Evolutionary conservation across 371 early-diverging fungal species (phyloP).

Genomic region (Basidiobolus heterosporus): DNA sequence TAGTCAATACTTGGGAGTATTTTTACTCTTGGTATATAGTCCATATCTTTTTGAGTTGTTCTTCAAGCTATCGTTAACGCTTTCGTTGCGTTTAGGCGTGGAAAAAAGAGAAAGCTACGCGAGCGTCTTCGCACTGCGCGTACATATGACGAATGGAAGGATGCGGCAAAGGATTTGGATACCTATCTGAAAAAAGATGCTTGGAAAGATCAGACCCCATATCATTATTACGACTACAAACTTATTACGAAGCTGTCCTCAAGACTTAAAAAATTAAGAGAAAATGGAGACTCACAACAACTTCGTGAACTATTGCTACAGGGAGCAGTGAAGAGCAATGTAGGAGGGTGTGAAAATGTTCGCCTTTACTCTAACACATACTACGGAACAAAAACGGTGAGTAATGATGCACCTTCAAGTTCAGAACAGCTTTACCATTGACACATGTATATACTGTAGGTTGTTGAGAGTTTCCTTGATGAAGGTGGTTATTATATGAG

Average conservation of each 20-base stretch:
- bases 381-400: conserved; percentile 53
- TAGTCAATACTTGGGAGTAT: conserved; percentile 59
- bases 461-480: not conserved
- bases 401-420: not conserved
- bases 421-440: too few relatives aligned
- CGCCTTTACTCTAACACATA: conserved; percentile 59
- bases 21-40: conserved; percentile 35
- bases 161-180: conserved; percentile 51
- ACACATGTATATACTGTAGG: too few relatives aligned
- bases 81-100: conserved; percentile 22
- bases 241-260: conserved; percentile 44
- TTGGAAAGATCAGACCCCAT: conserved; percentile 49
- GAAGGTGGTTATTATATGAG: conserved; percentile 9
- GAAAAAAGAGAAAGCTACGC: conserved; percentile 27
- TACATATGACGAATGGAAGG: conserved; percentile 53
- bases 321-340: conserved; percentile 56
- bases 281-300: not conserved
- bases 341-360: conserved; percentile 64
- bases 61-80: not conserved
- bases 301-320: conserved; percentile 18
- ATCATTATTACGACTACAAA: conserved; percentile 46
- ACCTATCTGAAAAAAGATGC: conserved; percentile 41
- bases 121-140: conserved; percentile 25
- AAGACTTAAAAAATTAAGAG: conserved; percentile 10
- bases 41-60: not conserved